A percentile compares a stretch with the other conserved stretches of the same genome.
Conservation (phyloP, 2,329 filamentous ascomycete species). For the Cladosporium sp. region DNA sequence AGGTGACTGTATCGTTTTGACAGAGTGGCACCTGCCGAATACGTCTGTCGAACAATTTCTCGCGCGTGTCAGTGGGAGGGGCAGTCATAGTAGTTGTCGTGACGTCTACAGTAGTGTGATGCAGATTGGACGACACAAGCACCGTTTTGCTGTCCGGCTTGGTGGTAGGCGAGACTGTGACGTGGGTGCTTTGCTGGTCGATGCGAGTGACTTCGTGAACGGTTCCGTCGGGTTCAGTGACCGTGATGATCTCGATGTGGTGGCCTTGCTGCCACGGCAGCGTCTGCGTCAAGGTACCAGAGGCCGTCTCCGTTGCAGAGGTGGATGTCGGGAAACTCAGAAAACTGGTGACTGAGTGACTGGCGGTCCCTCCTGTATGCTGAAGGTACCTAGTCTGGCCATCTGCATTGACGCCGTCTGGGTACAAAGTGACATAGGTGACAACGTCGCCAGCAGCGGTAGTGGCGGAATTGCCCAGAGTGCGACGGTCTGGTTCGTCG, state of each 20-base stretch:
- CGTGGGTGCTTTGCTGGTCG: conserved; percentile 2
- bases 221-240: background rate
- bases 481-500: background rate
- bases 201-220: background rate
- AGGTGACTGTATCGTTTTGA: background rate
- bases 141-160: background rate
- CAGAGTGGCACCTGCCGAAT: background rate
- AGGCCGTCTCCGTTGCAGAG: background rate
- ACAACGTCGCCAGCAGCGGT: background rate
- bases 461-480: background rate
- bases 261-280: conserved; percentile 2
- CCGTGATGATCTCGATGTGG: conserved; percentile 5
- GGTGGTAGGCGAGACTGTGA: background rate
- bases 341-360: background rate
- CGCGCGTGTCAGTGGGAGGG: background rate
- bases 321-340: background rate
- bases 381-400: conserved; percentile 1
- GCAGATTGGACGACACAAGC: background rate
- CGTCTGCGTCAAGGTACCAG: conserved; percentile 1
- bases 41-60: background rate
- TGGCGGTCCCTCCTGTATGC: background rate
- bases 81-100: background rate
- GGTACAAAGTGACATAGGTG: background rate
- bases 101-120: background rate
- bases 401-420: background rate